Evolutionary conservation across 2,329 filamentous ascomycete species (phyloP).

Genomic region (Epichloe sylvatica): DNA sequence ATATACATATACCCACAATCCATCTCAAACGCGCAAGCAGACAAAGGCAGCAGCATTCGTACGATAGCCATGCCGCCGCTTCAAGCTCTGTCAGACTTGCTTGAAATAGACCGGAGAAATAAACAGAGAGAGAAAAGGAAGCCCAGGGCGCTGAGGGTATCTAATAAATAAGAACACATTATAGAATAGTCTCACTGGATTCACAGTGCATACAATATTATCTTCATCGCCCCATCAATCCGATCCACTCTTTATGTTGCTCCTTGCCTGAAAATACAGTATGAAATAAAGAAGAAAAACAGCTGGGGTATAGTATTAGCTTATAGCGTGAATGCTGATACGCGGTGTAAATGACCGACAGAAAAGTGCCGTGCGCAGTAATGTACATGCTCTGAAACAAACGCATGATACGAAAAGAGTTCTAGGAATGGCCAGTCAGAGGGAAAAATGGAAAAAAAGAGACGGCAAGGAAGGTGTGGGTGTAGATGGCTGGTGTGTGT

Average conservation of each 20-base stretch:
- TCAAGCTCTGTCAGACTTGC: not conserved
- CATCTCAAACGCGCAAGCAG: too few relatives aligned
- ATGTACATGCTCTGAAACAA: not conserved
- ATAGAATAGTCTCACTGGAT: not conserved
- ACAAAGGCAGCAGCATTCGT: too few relatives aligned
- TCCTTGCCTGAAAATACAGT: not conserved
- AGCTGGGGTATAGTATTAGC: not conserved
- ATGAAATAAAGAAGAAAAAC: not conserved
- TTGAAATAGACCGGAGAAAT: not conserved
- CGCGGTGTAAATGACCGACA: not conserved
- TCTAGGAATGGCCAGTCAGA: not conserved
- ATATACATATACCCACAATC: too few relatives aligned
- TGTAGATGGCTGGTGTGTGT: not conserved
- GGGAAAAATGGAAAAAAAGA: not conserved
- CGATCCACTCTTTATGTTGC: not conserved
- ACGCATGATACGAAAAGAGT: not conserved
- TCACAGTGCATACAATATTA: not conserved
- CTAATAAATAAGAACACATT: slow-evolving; percentile 7
- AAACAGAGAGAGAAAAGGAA: not conserved
- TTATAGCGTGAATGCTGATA: not conserved
- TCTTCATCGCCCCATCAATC: not conserved
- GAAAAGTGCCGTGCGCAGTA: not conserved
- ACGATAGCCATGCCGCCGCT: too few relatives aligned
- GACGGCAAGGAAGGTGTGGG: not conserved
- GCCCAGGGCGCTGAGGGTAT: slow-evolving; percentile 4